Base-by-base conservation (phyloP, 208 protist genomes). In the Kentomonas sorsogonicus region DNA sequence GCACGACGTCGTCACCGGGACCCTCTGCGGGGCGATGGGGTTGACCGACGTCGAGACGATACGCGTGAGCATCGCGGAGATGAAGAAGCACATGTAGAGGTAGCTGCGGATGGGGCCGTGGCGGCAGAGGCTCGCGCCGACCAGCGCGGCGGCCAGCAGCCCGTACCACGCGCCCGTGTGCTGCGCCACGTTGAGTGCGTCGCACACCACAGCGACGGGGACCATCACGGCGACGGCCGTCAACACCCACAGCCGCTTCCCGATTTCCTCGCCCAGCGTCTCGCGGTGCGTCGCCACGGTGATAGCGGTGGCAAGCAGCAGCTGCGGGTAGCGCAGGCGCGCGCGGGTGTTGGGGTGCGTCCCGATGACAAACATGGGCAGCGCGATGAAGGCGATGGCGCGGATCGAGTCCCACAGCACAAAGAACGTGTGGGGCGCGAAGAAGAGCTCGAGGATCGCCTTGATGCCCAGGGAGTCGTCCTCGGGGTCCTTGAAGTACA, bases 291-390 rank as follows among this genome's bases (percentile, higher is more conserved):
- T 66, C 22, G 63, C 66, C 20, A 53, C 63, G 41, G 63, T 66
- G 39, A 75, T 46, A 20, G 70, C 63, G 23, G 63, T 41, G 1
- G 63, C 60, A n/a, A 75, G 63, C 3, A 75, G 34, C 63, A 75
- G 53, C 31, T 45, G 18, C 3, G 62, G 57, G 39, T 70, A 70
- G 4, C 51, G 36, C 0, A 75, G 33, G 22, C 50, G 50, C 9
- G 66, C 59, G 31, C 61, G 66, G 45, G 63, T 75, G 26, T 75
- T 75, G 18, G 69, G 69, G 54, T 75, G 69, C n/a, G 70, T 38
- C 15, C 56, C 50, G 31, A 70, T 55, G 23, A 63, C 70, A 25
- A 75, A 62, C 3, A 75, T 11, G 1, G 63, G 69, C 39, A 70
- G 62, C 9, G 56, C 36, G 3, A 75, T 46, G 29, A 70, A 70